Evolutionary conservation across 2,329 filamentous ascomycete species (phyloP).

Genomic region (Beauveria caledonica): DNA sequence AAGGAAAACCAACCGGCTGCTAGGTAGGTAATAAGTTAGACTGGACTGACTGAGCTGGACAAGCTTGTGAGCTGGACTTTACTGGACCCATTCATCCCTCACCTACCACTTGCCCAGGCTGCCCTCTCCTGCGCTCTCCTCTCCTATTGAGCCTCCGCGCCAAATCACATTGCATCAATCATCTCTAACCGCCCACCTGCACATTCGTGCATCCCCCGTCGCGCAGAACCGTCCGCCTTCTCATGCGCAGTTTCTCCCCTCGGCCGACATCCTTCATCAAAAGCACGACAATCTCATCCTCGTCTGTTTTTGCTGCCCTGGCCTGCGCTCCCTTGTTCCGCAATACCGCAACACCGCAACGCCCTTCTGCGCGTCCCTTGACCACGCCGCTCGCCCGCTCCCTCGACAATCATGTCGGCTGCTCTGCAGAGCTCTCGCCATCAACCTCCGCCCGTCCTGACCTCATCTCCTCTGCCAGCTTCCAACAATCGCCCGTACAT

Average conservation of each 20-base stretch:
- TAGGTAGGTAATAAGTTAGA: too few species aligned
- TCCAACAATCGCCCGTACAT: constrained; percentile 44
- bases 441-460: constrained; percentile 42
- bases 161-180: constrained; percentile 11
- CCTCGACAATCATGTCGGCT: constrained; percentile 48
- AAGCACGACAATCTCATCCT: not conserved
- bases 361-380: not conserved
- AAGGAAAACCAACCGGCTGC: not conserved
- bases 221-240: constrained; percentile 2
- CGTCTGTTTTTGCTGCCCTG: not conserved
- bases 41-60: too few species aligned
- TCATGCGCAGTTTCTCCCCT: not conserved
- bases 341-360: not conserved
- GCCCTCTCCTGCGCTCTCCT: constrained; percentile 5
- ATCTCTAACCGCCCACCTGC: constrained; percentile 12
- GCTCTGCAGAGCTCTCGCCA: constrained; percentile 53
- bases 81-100: not conserved
- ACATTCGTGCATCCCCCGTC: constrained; percentile 4
- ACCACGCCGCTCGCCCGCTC: not conserved
- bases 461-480: constrained; percentile 41
- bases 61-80: too few species aligned
- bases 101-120: not conserved
- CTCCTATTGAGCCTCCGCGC: constrained; percentile 11
- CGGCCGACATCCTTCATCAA: not conserved
- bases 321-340: not conserved